Conservation (phyloP, 2,329 filamentous ascomycete species). For the Hypoxylon rubiginosum region DNA sequence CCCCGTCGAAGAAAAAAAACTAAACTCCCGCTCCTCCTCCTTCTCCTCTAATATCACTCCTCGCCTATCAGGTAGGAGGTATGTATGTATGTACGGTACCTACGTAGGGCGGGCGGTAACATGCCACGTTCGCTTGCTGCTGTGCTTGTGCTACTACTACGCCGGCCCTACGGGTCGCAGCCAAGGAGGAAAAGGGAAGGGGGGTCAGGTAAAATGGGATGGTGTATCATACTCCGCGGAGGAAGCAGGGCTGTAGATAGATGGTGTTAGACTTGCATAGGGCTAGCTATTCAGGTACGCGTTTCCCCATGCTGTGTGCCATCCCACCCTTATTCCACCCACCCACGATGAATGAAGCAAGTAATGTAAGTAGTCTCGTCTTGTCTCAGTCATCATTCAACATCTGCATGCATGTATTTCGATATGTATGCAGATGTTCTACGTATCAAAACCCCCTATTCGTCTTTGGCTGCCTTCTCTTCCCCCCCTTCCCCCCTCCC, state of each 20-base stretch:
- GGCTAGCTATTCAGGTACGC: conserved; percentile 13
- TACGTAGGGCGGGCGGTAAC: conserved; percentile 6
- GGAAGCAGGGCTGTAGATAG: background rate
- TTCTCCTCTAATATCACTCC: background rate
- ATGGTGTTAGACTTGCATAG: conserved; percentile 4
- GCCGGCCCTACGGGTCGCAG: background rate
- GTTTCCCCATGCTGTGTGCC: background rate
- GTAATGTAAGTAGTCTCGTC: no score
- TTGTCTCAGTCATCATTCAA: conserved; percentile 11
- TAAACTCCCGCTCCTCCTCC: background rate
- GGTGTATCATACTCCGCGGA: conserved; percentile 2
- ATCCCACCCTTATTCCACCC: background rate
- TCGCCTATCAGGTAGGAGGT: background rate
- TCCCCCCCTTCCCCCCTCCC: background rate
- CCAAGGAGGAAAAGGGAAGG: background rate
- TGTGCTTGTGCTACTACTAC: conserved; percentile 14
- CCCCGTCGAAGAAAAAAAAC: conserved; percentile 4
- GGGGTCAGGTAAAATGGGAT: background rate
- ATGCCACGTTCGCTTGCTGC: conserved; percentile 4
- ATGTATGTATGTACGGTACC: background rate
- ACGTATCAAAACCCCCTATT: background rate
- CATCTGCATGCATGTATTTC: background rate
- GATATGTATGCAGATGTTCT: background rate
- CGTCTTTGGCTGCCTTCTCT: conserved; percentile 19
- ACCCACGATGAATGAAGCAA: background rate